These are phyloP conservation scores for Camellia japonica DNA, from an alignment of 148 eudicot genomes.

Conservation along the genomic window DNA sequence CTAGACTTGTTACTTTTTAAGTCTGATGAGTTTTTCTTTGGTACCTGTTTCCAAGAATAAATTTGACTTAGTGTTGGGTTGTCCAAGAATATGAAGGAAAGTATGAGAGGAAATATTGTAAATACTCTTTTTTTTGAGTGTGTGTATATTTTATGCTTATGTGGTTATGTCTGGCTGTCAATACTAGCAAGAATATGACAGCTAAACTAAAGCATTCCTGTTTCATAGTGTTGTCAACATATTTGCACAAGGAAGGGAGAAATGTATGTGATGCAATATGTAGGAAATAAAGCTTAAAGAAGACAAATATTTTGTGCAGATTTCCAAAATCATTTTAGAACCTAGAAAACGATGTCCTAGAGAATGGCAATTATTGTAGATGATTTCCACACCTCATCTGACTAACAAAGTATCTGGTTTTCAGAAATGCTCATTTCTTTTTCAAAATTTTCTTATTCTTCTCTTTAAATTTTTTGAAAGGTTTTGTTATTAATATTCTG, in stretches of 20 bases:
- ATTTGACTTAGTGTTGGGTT: background rate
- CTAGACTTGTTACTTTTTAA: background rate
- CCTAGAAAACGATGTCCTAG: background rate
- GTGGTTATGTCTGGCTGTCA: background rate
- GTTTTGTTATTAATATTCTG: background rate
- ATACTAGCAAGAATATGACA: background rate
- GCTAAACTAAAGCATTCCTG: background rate
- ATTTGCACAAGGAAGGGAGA: background rate
- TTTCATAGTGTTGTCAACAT: background rate
- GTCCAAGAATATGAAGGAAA: background rate
- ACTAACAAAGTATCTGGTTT: background rate
- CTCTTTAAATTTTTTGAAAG: background rate
- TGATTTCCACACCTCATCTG: too few relatives aligned
- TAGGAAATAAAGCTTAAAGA: background rate
- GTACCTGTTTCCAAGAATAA: background rate
- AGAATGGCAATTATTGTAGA: background rate
- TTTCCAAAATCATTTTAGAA: background rate
- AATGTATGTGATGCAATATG: background rate
- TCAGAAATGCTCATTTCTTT: background rate
- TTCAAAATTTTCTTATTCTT: background rate
- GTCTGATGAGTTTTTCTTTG: background rate
- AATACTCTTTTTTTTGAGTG: background rate
- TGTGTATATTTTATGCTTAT: background rate
- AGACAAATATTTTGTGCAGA: background rate
- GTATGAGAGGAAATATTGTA: background rate